Percentiles rank a stretch among this genome's conserved stretches.
Conservation (phyloP, 192 early-diverging fungal genomes). For the Haplosporangium gracile region DNA sequence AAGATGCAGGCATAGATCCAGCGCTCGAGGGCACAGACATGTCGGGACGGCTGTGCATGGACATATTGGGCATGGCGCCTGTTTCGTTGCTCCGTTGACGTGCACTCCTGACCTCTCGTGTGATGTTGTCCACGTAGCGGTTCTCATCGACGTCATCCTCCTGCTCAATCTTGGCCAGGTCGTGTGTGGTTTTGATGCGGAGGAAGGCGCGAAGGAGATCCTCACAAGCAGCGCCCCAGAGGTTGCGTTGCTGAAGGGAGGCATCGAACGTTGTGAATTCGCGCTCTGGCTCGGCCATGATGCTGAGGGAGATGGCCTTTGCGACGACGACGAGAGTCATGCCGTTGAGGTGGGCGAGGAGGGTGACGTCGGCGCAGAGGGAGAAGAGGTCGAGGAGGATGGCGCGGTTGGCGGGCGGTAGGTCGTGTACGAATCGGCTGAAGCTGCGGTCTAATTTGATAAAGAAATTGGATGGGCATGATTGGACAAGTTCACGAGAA, state of each 20-base stretch:
- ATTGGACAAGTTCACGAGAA: neutral
- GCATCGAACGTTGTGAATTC: constrained; percentile 51
- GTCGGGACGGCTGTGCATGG: constrained; percentile 12
- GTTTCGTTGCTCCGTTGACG: constrained; percentile 51
- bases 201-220: constrained; percentile 52
- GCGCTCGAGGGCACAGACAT: constrained; percentile 38
- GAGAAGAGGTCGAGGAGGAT: constrained; percentile 52
- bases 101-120: constrained; percentile 43
- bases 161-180: constrained; percentile 53
- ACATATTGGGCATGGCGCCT: constrained; percentile 28
- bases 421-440: constrained; percentile 34
- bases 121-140: constrained; percentile 53
- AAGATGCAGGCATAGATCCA: constrained; percentile 12
- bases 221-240: constrained; percentile 52
- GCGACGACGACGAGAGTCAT: constrained; percentile 50
- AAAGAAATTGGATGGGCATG: neutral
- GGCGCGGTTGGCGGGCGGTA: constrained; percentile 44
- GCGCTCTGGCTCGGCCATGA: constrained; percentile 45
- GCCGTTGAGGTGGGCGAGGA: constrained; percentile 51
- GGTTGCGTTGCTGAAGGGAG: constrained; percentile 45
- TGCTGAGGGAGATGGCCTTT: constrained; percentile 54
- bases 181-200: constrained; percentile 48
- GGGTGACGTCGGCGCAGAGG: constrained; percentile 48
- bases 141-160: constrained; percentile 53
- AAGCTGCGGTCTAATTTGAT: constrained; percentile 35